Base-by-base conservation (phyloP, 108 stramenopile genomes). In the Discostella pseudostelligera region DNA sequence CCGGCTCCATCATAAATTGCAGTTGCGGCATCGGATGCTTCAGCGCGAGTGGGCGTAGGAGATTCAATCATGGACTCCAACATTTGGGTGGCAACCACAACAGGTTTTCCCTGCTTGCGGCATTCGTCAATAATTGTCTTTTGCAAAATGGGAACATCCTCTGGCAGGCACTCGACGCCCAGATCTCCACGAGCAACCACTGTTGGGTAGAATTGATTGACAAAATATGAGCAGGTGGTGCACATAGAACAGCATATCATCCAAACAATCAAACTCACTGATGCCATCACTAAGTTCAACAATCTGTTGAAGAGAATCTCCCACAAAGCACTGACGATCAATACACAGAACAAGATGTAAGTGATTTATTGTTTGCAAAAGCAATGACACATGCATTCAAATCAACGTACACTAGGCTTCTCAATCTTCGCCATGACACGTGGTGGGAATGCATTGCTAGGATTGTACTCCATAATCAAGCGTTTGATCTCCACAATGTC, bases 151-250 rank as follows among this genome's bases (percentile, higher is more conserved):
- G 96, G 95, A 12, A 98, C 97, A 68, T 96, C 93, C 77, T 96
- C 92, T 4, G 94, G 93, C 2, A 83, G 79, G 58, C 83, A 86
- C 70, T 97, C 97, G 26, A 98, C 96, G 61, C 97, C 97, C 24
- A 98, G 74, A 76, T 98, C 97, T 20, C 97, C 97, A 29, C 97
- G 79, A 12, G 97, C 97, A 10, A 98, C 97, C 97, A 98, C 54
- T 55, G 32, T 16, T 14, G 4, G 0, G 28, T 5, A 21, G 22
- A 22, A 50, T 44, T 44, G 16, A 6, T 44, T 6, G 43, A 44
- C 4, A 20, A 47, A 47, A 7, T 7, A 47, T 47, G 32, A 32
- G 32, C 3, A 32, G 5, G 32, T 32, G 3, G 32, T 5, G 32
- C 5, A 5, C 5, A 43, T 11, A 43, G 42, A 43, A 43, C 42